Evolutionary conservation across 2,329 filamentous ascomycete genomes (phyloP).

Genomic region (Emericellopsis cladophorae): DNA sequence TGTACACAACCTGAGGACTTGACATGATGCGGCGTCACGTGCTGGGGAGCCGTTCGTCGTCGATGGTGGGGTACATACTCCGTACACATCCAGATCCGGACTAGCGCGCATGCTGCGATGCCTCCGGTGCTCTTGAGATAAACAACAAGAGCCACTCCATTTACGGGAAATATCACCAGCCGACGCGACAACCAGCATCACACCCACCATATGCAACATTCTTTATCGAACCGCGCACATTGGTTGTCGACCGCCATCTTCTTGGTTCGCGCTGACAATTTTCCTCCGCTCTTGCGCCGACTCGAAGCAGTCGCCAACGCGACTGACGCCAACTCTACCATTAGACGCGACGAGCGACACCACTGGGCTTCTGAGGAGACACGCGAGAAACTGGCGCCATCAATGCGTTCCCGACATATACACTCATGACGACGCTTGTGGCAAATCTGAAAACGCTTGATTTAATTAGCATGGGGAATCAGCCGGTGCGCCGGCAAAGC

Average conservation of each 20-base stretch:
- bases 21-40: not conserved
- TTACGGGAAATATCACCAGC: too few relatives aligned
- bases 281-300: constrained; percentile 2
- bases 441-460: constrained; percentile 51
- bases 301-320: constrained; percentile 5
- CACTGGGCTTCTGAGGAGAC: too few relatives aligned
- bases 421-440: constrained; percentile 61
- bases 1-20: too few relatives aligned
- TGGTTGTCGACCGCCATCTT: too few relatives aligned
- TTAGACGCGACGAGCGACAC: not conserved
- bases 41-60: not conserved
- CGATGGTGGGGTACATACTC: not conserved
- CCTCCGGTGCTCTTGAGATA: not conserved
- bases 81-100: not conserved
- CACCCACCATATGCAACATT: too few relatives aligned
- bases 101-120: not conserved
- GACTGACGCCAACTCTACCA: not conserved
- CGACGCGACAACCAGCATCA: too few relatives aligned
- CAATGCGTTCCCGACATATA: constrained; percentile 18
- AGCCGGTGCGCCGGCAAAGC: constrained; percentile 47
- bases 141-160: not conserved
- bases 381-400: constrained; percentile 1
- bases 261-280: too few relatives aligned
- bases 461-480: constrained; percentile 57
- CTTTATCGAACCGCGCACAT: too few relatives aligned